Base-by-base conservation (phyloP, 345 rosid genomes). In the Eucalyptus erythrocorys region DNA sequence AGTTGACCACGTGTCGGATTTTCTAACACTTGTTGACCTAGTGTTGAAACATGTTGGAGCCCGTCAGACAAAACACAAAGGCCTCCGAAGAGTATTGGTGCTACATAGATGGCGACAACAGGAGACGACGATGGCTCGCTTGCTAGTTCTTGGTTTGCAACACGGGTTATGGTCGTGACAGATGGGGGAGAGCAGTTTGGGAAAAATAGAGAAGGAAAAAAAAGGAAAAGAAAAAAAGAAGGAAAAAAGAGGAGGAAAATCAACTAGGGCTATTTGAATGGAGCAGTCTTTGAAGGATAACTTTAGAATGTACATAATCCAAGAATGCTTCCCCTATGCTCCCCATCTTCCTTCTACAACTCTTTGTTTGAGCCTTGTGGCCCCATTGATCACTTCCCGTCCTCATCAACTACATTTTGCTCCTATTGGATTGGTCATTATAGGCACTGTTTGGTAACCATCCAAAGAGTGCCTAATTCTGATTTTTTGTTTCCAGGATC, bases 1-100 rank as follows among this genome's bases (percentile, higher is more conserved):
- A 51, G 21, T 19, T 51, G 57, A 51, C 2, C 0, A 0, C 1
- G 10, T 51, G 26, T 7, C 1, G 10, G 1, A 21, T 51, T 51
- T 51, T 51, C 4, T 51, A 51, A 51, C 26, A 51, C 26, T 19
- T 0, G 26, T 51, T 10, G 2, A 51, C 0, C 57, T 1, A 0
- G 0, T 19, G 57, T 19, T 1, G 1, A 51, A 51, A 51, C 0
- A 0, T 1, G 10, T 51, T 19, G 57, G 57, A 51, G 0, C 57
- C 0, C 0, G 10, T 51, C 1, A 4, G 0, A 51, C 24, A 51
- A 7, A 24, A 51, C 24, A 51, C 24, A 51, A 51, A 51, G 10
- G 10, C 57, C 57, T 1, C 0, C 7, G 0, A 1, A 51, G 26
- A 51, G 57, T 51, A 3, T 51, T 0, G 0, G 10, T 51, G 57